These are phyloP conservation scores for Colletotrichum noveboracense DNA, from an alignment of 2,329 filamentous ascomycete species.

Conservation along the genomic window DNA sequence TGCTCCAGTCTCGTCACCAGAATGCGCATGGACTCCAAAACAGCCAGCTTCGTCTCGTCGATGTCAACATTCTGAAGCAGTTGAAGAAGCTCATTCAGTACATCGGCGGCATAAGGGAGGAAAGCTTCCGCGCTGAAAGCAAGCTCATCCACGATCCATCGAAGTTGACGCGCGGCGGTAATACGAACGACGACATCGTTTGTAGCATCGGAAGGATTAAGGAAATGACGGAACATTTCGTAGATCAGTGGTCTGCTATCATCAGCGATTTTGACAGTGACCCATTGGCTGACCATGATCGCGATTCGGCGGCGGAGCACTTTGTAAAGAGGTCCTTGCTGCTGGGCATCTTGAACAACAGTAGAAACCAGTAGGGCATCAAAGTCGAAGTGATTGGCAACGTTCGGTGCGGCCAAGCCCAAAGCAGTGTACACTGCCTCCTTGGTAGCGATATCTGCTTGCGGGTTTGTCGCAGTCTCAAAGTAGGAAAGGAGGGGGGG, in stretches of 20 bases:
- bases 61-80: slow-evolving; percentile 82
- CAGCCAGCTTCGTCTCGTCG: slow-evolving; percentile 87
- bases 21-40: slow-evolving; percentile 84
- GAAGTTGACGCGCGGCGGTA: slow-evolving; percentile 86
- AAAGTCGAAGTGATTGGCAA: slow-evolving; percentile 81
- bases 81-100: slow-evolving; percentile 74
- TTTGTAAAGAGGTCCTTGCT: slow-evolving; percentile 67
- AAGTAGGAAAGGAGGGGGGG: slow-evolving; percentile 85
- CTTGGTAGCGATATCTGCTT: slow-evolving; percentile 78
- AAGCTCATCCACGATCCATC: slow-evolving; percentile 81
- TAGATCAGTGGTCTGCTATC: slow-evolving; percentile 78
- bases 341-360: slow-evolving; percentile 79
- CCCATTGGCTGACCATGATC: slow-evolving; percentile 90
- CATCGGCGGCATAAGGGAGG: slow-evolving; percentile 75
- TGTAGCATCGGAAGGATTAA: slow-evolving; percentile 75
- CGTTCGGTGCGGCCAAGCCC: slow-evolving; percentile 80
- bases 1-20: slow-evolving; percentile 83
- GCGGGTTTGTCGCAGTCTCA: slow-evolving; percentile 71
- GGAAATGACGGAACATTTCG: slow-evolving; percentile 85
- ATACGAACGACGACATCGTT: slow-evolving; percentile 94
- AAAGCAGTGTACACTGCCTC: slow-evolving; percentile 95
- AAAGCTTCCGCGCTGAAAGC: slow-evolving; percentile 79
- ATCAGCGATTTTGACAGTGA: slow-evolving; percentile 75
- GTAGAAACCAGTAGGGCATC: slow-evolving; percentile 78
- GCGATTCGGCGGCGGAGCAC: slow-evolving; percentile 86